A percentile compares a stretch with the other conserved stretches of the same genome.
Evolutionary conservation across 2,329 filamentous ascomycete genomes (phyloP).

Genomic region (Ustulina deusta): DNA sequence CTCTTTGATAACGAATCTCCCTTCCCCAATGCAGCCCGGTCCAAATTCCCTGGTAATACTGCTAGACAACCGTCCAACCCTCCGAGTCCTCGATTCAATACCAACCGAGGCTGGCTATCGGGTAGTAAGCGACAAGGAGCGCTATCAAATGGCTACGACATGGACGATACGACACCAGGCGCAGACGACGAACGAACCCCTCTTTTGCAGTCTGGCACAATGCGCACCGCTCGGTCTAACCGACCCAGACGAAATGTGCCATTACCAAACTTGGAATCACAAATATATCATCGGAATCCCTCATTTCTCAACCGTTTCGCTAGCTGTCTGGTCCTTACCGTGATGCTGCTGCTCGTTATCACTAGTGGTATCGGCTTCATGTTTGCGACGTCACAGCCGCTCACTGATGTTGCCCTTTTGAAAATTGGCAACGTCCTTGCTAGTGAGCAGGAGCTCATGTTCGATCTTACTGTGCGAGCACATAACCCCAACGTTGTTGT

Average conservation of each 20-base stretch:
- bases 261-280: constrained; percentile 78
- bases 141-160: constrained; percentile 76
- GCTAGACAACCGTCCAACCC: constrained; percentile 75
- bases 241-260: constrained; percentile 67
- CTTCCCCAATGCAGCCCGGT: constrained; percentile 74
- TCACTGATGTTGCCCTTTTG: constrained; percentile 81
- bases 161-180: constrained; percentile 80
- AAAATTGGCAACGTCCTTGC: constrained; percentile 91
- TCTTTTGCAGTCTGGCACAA: constrained; percentile 68
- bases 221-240: constrained; percentile 69
- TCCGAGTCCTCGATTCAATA: constrained; percentile 71
- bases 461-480: constrained; percentile 88
- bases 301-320: constrained; percentile 79
- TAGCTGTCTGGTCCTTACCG: constrained; percentile 85
- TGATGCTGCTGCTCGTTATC: constrained; percentile 83
- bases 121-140: constrained; percentile 67
- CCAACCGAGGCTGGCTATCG: constrained; percentile 45
- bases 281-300: constrained; percentile 72
- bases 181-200: constrained; percentile 92
- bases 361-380: constrained; percentile 90
- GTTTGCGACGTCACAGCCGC: constrained; percentile 89
- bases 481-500: constrained; percentile 94
- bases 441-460: constrained; percentile 93
- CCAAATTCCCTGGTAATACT: constrained; percentile 69
- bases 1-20: constrained; percentile 83